Base-by-base conservation (phyloP, 2,329 filamentous ascomycete species). In the Ramichloridium luteum region DNA sequence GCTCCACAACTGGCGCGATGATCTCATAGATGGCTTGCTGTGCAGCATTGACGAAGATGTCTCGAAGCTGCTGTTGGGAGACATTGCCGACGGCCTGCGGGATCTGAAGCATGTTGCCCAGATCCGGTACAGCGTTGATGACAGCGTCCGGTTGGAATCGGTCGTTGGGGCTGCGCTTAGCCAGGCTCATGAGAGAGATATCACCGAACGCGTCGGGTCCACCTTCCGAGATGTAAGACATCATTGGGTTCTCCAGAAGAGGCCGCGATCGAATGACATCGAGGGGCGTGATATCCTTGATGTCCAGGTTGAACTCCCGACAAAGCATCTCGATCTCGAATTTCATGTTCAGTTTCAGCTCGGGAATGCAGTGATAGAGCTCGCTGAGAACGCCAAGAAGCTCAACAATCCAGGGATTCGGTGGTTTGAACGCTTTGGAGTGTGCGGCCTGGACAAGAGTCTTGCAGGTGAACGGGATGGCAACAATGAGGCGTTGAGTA, bases 251-350 rank as follows among this genome's bases (percentile, higher is more conserved):
- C 12, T 54, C 50, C 30, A 53, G 48, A 17, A 51, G 49, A 16
- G 58, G 70, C 25, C 85, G 74, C 44, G 85, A 82, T 39, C 86
- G 71, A 34, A 98, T 90, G 50, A 86, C 78, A 13, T 80, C 77
- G 0, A 86, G 83, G 1, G 88, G 83, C 46, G 92, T 80, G 40
- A 96, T 85, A 37, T 72, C 78, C 60, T 92, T 93, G 58, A 93
- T 80, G 40, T 96, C 85, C n/a, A 96, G 67, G 33, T 78, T 79
- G 11, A 98, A 65, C 9, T 86, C 86, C 53, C 92, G 92, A 65
- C 86, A 98, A 14, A 98, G 69, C 15, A 98, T 86, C 57, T 98
- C 90, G 36, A 98, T 96, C 57, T 98, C 90, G 47, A 98, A 98
- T 49, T 96, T 98, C 31, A 93, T 76, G 46, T 96, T 96, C 22